phyloP scores from a whole-genome alignment of 192 early-diverging fungal genomes.

The Coemansia sp. region DNA sequence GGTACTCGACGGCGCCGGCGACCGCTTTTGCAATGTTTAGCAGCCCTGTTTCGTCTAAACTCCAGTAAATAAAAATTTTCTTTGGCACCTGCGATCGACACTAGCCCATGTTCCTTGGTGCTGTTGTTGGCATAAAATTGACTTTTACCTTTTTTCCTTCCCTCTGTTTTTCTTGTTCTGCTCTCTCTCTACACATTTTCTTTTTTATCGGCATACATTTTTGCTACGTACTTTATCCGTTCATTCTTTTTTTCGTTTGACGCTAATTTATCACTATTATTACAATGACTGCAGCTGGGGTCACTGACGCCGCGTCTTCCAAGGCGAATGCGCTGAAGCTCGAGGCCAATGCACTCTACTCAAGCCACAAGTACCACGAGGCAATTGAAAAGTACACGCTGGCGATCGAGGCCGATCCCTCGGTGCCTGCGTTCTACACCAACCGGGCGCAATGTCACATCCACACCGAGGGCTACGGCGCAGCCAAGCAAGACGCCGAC shows the following conservation, averaged over 20 bases:
- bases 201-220: background rate
- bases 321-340: constrained; percentile 31
- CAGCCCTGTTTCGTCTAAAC: constrained; percentile 27
- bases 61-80: constrained; percentile 3
- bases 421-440: constrained; percentile 81
- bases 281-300: constrained; percentile 18
- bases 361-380: constrained; percentile 68
- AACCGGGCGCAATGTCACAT: constrained; percentile 92
- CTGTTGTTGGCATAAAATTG: background rate
- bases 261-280: background rate
- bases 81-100: too few relatives aligned
- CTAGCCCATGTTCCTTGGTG: too few relatives aligned
- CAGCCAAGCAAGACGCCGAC: constrained; percentile 77
- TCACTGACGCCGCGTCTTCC: constrained; percentile 11
- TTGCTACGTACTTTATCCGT: background rate
- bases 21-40: constrained; percentile 35
- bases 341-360: constrained; percentile 45
- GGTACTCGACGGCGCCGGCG: constrained; percentile 38
- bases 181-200: background rate
- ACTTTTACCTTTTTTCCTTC: constrained; percentile 2
- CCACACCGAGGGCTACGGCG: constrained; percentile 82
- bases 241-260: background rate
- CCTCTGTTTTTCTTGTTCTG: background rate
- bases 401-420: constrained; percentile 82
- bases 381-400: constrained; percentile 91